A percentile compares a stretch with the other conserved stretches of the same genome.
phyloP scores from a whole-genome alignment of 768 basidiomycete species.

The Phanerochaete sordida region DNA sequence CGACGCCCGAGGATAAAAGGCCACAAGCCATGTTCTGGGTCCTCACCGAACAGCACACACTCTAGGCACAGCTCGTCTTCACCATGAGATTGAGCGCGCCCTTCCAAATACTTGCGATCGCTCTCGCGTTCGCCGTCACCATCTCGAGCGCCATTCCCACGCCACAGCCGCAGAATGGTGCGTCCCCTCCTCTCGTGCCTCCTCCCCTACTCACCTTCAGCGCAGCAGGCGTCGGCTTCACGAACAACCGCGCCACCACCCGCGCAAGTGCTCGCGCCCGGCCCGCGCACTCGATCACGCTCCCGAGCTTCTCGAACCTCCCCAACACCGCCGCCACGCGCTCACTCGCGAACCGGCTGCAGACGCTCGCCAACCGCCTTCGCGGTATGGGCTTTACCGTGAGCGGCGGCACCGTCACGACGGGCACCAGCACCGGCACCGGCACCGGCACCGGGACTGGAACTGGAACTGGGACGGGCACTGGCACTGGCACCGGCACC shows the following conservation, averaged over 20 bases:
- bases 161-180: neutral
- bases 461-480: neutral
- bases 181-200: neutral
- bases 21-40: too few species aligned
- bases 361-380: neutral
- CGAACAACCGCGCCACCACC: too few species aligned
- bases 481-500: neutral
- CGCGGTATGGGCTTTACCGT: neutral
- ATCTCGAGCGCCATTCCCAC: neutral
- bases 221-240: too few species aligned
- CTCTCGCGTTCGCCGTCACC: neutral
- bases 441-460: neutral
- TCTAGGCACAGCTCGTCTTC: neutral
- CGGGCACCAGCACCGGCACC: neutral
- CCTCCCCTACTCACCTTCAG: neutral
- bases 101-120: neutral
- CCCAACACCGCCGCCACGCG: neutral
- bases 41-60: too few species aligned
- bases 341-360: neutral
- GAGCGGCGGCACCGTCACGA: neutral
- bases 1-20: too few species aligned
- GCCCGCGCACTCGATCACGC: neutral
- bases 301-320: neutral
- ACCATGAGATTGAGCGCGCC: neutral
- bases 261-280: too few species aligned